Evolutionary conservation across 805 yeast species (phyloP), one percentile per base, ranked within the genome.

Genomic region (Starmerella stigmatis): DNA sequence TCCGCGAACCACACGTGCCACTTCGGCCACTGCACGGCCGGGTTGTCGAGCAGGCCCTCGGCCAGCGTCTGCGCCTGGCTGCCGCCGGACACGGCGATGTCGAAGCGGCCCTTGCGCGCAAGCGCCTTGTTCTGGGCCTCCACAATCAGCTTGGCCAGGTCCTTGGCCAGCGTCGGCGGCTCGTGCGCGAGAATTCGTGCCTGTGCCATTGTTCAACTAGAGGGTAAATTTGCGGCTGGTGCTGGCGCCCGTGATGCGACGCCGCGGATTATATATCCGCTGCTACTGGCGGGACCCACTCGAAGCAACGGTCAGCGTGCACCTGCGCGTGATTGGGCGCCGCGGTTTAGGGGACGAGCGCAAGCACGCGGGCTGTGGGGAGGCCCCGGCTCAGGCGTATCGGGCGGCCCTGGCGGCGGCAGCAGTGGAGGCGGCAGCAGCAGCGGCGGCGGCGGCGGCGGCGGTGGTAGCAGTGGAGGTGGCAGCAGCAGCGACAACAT

Each of bases 71-170:
- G 79, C 23, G 88, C 85, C 56, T 86, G 71, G 9, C 95, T 84
- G 1, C 97, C 97, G 33, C 97, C 97, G 47, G 92, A 80, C 39
- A 88, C 73, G 11, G 95, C 96, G 49, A 88, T 70, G 53, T 74
- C 75, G 66, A 88, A 88, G 21, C 62, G 57, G 15, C 61, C 57
- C 34, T 67, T 64, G 20, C 52, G 45, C 13, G 62, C 56, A 44
- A 86, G 67, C 3, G 79, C 81, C 34, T 67, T 64, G 53, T 81
- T 69, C 64, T 86, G 96, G 43, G 71, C 61, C 41, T 70, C 63
- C 22, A 86, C 58, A 37, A 85, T 69, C 57, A 74, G 75, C 42
- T 70, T 64, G 8, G 85, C 94, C 28, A 85, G 77, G 3, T 80
- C 71, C 17, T 64, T 60, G 52, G 94, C 81, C 25, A 84, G 81